A percentile compares a stretch with the other conserved stretches of the same genome.
phyloP scores from a whole-genome alignment of 148 eudicot genomes.

The Nyssa sinensis region DNA sequence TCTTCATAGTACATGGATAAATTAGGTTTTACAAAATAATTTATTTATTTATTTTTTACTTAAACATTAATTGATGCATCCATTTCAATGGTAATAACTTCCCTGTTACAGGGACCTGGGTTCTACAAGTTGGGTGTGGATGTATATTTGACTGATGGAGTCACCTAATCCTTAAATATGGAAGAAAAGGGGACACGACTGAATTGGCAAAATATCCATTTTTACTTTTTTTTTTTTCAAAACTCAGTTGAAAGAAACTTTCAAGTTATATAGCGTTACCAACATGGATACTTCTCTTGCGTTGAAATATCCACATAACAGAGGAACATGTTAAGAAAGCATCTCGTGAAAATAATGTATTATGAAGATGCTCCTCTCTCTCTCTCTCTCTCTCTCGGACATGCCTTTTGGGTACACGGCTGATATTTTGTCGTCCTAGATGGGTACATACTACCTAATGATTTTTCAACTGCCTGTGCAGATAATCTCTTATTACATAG shows the following conservation, averaged over 20 bases:
- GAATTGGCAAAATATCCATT: neutral
- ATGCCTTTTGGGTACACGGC: neutral
- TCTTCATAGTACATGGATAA: neutral
- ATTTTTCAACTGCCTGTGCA: neutral
- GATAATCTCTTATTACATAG: neutral
- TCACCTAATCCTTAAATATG: neutral
- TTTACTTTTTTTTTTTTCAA: neutral
- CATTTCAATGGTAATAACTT: neutral
- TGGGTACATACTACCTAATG: neutral
- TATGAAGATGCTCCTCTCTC: neutral
- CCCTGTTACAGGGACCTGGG: neutral
- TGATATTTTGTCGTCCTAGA: neutral
- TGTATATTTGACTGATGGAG: neutral
- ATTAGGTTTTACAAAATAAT: neutral
- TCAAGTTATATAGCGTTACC: neutral
- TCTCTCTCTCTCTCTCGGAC: neutral
- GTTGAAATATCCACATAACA: neutral
- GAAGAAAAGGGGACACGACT: neutral
- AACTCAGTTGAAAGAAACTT: neutral
- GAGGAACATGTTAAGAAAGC: neutral
- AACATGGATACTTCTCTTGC: neutral
- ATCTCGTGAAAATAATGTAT: neutral
- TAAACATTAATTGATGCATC: neutral
- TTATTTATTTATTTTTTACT: no score
- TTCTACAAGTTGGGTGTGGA: neutral